Conservation (phyloP, 2,329 filamentous ascomycete species). For the Aspergillus brunneoviolaceus region DNA sequence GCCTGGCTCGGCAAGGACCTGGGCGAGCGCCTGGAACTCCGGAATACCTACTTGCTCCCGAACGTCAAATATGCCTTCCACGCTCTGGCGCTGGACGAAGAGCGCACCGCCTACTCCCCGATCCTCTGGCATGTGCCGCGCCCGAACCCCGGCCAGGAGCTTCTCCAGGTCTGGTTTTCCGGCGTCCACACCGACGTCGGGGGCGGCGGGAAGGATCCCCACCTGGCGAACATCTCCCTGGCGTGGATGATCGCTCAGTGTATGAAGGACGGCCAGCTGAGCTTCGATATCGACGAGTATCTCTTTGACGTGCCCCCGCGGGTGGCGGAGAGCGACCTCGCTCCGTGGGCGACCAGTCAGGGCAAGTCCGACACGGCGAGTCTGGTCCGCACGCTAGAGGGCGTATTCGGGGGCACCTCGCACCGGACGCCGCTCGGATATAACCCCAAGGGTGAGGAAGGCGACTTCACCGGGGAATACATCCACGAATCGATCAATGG, state of each 20-base stretch:
- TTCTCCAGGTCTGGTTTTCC: constrained; percentile 52
- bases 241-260: constrained; percentile 59
- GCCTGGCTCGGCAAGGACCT: constrained; percentile 14
- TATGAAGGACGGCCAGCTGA: constrained; percentile 21
- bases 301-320: constrained; percentile 18
- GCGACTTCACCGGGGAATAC: constrained; percentile 11
- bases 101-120: constrained; percentile 41
- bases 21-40: constrained; percentile 25
- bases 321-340: not conserved
- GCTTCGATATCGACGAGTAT: constrained; percentile 21
- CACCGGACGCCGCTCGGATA: constrained; percentile 19
- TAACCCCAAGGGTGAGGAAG: not conserved
- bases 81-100: constrained; percentile 46
- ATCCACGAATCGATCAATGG: constrained; percentile 17
- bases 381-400: constrained; percentile 14
- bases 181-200: constrained; percentile 49
- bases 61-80: constrained; percentile 47
- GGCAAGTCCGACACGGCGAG: constrained; percentile 10
- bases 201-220: constrained; percentile 47
- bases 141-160: constrained; percentile 41
- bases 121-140: constrained; percentile 45
- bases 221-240: constrained; percentile 49
- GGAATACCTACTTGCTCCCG: constrained; percentile 44
- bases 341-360: constrained; percentile 19
- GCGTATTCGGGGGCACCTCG: constrained; percentile 10